Conservation (phyloP, 257 asterid species). For the Voacanga thouarsii region DNA sequence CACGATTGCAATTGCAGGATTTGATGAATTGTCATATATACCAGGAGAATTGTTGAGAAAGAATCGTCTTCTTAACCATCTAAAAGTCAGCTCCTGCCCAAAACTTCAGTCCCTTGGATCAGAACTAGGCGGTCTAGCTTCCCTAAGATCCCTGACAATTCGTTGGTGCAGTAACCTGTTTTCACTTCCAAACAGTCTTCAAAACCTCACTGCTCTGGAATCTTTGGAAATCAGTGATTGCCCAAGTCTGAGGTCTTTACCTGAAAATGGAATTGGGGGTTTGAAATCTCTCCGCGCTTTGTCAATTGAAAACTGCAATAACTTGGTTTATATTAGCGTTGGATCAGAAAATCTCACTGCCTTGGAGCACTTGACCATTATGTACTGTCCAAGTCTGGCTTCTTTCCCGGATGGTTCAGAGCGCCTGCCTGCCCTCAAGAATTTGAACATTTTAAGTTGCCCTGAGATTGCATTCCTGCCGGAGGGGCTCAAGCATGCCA, state of each 20-base stretch:
- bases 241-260: conserved; percentile 14
- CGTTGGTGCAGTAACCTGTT: conserved; percentile 21
- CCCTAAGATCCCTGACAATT: conserved; percentile 21
- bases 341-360: conserved; percentile 21
- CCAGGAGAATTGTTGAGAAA: conserved; percentile 18
- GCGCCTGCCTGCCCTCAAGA: conserved; percentile 11
- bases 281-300: conserved; percentile 21
- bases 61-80: conserved; percentile 15
- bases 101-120: conserved; percentile 9
- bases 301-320: conserved; percentile 23
- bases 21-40: conserved; percentile 9
- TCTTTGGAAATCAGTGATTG: conserved; percentile 23
- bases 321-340: conserved; percentile 7
- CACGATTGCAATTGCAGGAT: conserved; percentile 13
- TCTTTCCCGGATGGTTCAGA: conserved; percentile 8
- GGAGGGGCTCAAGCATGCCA: conserved; percentile 16
- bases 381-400: conserved; percentile 21
- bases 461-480: conserved; percentile 21
- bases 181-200: conserved; percentile 16
- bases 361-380: conserved; percentile 24
- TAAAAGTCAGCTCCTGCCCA: conserved; percentile 24
- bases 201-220: conserved; percentile 18
- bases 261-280: conserved; percentile 20
- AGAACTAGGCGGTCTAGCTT: conserved; percentile 11
- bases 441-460: conserved; percentile 21